These are phyloP conservation scores for Plantago coronopus DNA, from an alignment of 305 asterid species.

Conservation along the genomic window DNA sequence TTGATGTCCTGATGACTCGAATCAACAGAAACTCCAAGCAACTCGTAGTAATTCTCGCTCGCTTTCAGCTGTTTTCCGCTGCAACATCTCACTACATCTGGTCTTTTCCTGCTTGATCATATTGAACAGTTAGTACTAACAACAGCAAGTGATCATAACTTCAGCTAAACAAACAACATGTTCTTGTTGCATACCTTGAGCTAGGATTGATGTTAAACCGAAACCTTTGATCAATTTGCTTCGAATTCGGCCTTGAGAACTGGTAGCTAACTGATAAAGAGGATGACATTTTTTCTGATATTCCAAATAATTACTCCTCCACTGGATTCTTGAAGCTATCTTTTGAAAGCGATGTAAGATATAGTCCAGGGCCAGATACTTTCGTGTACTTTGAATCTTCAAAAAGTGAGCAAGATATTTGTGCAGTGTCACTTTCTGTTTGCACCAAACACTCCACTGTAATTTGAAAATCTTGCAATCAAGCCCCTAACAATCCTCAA, in stretches of 20 bases:
- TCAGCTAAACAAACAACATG: not conserved
- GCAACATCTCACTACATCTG: conserved; percentile 28
- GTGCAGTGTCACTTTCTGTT: conserved; percentile 22
- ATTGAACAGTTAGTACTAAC: not conserved
- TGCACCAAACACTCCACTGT: not conserved
- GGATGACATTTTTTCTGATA: conserved; percentile 26
- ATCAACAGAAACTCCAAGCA: conserved; percentile 45
- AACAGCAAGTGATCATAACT: not conserved
- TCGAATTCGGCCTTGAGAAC: conserved; percentile 18
- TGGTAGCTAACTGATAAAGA: conserved; percentile 24
- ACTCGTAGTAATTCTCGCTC: conserved; percentile 41
- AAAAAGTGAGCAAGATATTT: conserved; percentile 23
- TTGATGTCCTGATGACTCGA: conserved; percentile 49
- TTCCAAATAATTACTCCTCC: not conserved
- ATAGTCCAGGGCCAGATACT: conserved; percentile 14
- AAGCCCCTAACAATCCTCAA: too few species aligned
- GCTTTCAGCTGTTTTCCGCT: conserved; percentile 11
- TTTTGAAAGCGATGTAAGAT: not conserved
- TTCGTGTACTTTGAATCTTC: not conserved
- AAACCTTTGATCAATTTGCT: conserved; percentile 20
- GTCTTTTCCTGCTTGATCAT: conserved; percentile 21
- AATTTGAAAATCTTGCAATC: too few species aligned
- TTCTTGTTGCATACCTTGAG: conserved; percentile 13
- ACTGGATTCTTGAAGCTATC: conserved; percentile 16
- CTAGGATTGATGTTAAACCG: conserved; percentile 18